These are phyloP conservation scores for Ophiocordyceps robertsii DNA, from an alignment of 2,329 filamentous ascomycete species.

Conservation along the genomic window DNA sequence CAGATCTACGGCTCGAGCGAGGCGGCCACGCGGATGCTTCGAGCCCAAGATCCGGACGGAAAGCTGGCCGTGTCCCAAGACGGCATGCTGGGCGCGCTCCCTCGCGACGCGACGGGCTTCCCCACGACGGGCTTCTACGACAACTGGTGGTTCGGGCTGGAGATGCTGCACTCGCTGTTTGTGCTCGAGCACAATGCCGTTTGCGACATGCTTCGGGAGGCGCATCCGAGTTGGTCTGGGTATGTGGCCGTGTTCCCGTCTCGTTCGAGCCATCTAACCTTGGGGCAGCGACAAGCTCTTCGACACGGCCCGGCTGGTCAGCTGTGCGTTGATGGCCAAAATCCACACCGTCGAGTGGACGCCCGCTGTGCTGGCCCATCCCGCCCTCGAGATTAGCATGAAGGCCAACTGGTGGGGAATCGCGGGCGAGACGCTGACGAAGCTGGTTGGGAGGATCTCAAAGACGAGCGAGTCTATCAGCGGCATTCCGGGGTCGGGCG, in stretches of 20 bases:
- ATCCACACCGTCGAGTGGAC: conserved; percentile 37
- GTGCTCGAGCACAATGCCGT: conserved; percentile 1
- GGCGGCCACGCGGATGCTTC: not conserved
- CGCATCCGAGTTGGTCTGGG: not conserved
- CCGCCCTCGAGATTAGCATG: conserved; percentile 5
- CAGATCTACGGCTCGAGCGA: conserved; percentile 1
- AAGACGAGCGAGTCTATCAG: not conserved
- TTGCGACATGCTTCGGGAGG: not conserved
- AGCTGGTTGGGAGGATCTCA: not conserved
- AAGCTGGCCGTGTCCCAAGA: not conserved
- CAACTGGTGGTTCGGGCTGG: conserved; percentile 1
- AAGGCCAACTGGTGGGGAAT: conserved; percentile 1
- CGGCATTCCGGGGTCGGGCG: not conserved
- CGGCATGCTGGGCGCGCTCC: not conserved
- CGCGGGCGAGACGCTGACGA: conserved; percentile 1
- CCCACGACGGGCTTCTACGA: not conserved
- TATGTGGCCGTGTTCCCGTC: not conserved
- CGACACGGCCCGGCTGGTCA: conserved; percentile 15
- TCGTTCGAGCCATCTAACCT: not conserved
- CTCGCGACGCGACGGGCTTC: not conserved
- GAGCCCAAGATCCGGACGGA: not conserved
- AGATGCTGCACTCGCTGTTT: conserved; percentile 1
- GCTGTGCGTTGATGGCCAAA: conserved; percentile 33
- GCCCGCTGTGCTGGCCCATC: conserved; percentile 30
- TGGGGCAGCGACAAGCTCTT: not conserved